A percentile compares a stretch with the other conserved stretches of the same genome.
Conservation (phyloP, 495 filamentous ascomycete genomes). For the Aspergillus sclerotioniger region DNA sequence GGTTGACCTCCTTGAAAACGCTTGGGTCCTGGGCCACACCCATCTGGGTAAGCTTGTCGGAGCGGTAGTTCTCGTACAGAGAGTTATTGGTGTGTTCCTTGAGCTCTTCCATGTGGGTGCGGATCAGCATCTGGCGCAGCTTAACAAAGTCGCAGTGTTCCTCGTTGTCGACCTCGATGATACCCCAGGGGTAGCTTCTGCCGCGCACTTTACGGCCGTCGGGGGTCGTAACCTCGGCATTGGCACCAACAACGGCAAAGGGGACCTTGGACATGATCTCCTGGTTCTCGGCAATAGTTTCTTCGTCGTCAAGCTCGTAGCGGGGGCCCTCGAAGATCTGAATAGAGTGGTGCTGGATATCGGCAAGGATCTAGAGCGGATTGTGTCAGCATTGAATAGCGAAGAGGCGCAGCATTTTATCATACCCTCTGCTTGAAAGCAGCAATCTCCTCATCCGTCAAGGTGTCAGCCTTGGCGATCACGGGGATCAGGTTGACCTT, state of each 20-base stretch:
- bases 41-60: conserved; percentile 97
- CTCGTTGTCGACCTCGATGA: conserved; percentile 99
- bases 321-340: conserved; percentile 98
- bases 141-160: conserved; percentile 99
- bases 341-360: conserved; percentile 93
- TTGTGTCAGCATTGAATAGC: conserved; percentile 1
- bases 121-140: conserved; percentile 98
- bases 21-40: conserved; percentile 96
- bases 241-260: conserved; percentile 96
- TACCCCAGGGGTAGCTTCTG: conserved; percentile 95
- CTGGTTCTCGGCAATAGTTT: conserved; percentile 99
- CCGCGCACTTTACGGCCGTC: conserved; percentile 96
- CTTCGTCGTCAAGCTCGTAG: conserved; percentile 97
- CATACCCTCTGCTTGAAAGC: conserved; percentile 93
- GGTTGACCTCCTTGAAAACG: conserved; percentile 99
- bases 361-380: conserved; percentile 76
- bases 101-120: conserved; percentile 99
- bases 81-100: conserved; percentile 99
- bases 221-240: conserved; percentile 81
- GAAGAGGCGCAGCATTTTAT: conserved; percentile 7
- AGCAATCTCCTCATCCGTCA: conserved; percentile 94
- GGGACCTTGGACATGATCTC: conserved; percentile 99
- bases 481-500: conserved; percentile 99
- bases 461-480: conserved; percentile 96
- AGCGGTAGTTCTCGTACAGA: conserved; percentile 98